A percentile compares a stretch with the other conserved stretches of the same genome.
Conservation (phyloP, 2,329 filamentous ascomycete genomes). For the Xylariales sp. region DNA sequence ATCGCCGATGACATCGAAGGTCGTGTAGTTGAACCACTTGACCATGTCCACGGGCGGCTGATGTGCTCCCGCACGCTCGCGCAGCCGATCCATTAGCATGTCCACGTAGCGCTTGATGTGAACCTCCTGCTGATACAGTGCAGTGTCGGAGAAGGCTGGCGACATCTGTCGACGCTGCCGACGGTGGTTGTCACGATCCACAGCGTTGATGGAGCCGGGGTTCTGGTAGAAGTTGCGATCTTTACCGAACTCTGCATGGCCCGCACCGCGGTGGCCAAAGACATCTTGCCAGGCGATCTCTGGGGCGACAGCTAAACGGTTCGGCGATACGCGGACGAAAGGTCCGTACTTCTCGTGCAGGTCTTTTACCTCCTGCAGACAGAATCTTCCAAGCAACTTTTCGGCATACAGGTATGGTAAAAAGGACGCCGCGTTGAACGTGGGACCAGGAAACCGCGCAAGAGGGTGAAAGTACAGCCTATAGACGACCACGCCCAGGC, state of each 20-base stretch:
- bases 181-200: too few species aligned
- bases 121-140: too few species aligned
- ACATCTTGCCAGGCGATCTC: slow-evolving; percentile 3
- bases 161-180: too few species aligned
- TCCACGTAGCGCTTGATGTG: too few species aligned
- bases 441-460: slow-evolving; percentile 7
- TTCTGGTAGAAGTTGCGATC: slow-evolving; percentile 5
- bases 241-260: slow-evolving; percentile 3
- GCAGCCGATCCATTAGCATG: too few species aligned
- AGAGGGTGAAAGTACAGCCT: slow-evolving; percentile 6
- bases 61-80: too few species aligned
- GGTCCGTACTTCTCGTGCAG: slow-evolving; percentile 7
- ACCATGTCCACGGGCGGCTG: too few species aligned
- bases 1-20: too few species aligned
- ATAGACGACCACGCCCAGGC: slow-evolving; percentile 3
- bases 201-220: too few species aligned
- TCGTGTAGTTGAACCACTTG: too few species aligned
- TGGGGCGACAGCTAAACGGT: slow-evolving; percentile 2
- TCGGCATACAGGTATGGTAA: background rate
- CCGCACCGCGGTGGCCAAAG: background rate
- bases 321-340: slow-evolving; percentile 5
- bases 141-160: too few species aligned
- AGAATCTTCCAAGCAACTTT: slow-evolving; percentile 2
- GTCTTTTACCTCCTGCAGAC: too few species aligned
- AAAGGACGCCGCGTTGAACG: slow-evolving; percentile 1